Evolutionary conservation across 2,329 filamentous ascomycete species (phyloP).

Genomic region (Monascus ruber): DNA sequence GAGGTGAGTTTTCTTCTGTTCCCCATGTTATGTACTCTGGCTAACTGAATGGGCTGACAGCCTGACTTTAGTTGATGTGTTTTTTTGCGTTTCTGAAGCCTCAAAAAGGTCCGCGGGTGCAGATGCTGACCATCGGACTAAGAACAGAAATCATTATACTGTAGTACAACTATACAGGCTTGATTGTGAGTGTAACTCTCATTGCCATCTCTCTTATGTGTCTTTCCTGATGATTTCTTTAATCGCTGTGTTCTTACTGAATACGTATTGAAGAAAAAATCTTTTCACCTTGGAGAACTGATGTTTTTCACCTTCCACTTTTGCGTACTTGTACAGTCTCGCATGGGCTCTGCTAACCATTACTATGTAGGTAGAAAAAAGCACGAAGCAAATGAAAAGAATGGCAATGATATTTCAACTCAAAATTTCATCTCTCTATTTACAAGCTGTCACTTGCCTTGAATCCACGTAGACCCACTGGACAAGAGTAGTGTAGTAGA

Average conservation of each 20-base stretch:
- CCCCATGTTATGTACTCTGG: slow-evolving; percentile 8
- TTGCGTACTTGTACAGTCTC: background rate
- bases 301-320: slow-evolving; percentile 14
- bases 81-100: slow-evolving; percentile 11
- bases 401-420: no score
- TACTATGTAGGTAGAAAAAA: background rate
- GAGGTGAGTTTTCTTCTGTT: slow-evolving; percentile 36
- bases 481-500: no score
- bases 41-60: slow-evolving; percentile 25
- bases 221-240: slow-evolving; percentile 46
- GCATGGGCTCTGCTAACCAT: background rate
- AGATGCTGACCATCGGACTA: slow-evolving; percentile 17
- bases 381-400: no score
- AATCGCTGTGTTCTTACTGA: slow-evolving; percentile 58
- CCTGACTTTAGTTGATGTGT: slow-evolving; percentile 32
- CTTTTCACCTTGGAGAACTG: slow-evolving; percentile 58
- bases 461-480: no score
- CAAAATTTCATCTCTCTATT: no score
- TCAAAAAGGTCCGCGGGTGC: slow-evolving; percentile 11
- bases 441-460: no score
- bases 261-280: slow-evolving; percentile 45
- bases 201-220: slow-evolving; percentile 3
- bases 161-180: slow-evolving; percentile 3
- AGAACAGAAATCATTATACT: slow-evolving; percentile 6
- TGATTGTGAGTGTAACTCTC: background rate